phyloP scores from a whole-genome alignment of 257 asterid genomes.

The Lavandula angustifolia region DNA sequence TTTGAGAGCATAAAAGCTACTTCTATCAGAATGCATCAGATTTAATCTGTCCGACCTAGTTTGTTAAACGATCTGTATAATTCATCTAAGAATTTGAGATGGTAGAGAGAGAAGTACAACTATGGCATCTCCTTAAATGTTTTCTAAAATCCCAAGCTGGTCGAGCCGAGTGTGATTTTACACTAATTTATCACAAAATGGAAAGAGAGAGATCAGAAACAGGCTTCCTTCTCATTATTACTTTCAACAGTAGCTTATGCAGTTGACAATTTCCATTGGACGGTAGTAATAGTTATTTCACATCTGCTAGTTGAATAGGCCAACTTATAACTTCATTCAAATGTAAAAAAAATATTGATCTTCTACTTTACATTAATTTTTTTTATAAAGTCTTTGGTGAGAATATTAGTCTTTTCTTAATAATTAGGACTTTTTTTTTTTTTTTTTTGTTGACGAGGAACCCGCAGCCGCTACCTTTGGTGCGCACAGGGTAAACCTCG shows the following conservation, averaged over 20 bases:
- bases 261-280: not conserved
- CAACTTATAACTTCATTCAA: constrained; percentile 1
- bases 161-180: too few species aligned
- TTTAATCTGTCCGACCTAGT: not conserved
- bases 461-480: too few species aligned
- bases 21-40: not conserved
- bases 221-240: not conserved
- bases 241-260: too few species aligned
- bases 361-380: not conserved
- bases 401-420: not conserved
- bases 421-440: too few species aligned
- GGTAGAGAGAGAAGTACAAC: too few species aligned
- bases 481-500: too few species aligned
- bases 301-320: not conserved
- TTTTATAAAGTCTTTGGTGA: not conserved
- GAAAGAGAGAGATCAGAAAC: not conserved
- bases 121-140: too few species aligned
- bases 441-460: too few species aligned
- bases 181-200: too few species aligned
- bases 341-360: not conserved
- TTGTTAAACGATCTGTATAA: too few species aligned
- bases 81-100: too few species aligned
- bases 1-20: not conserved
- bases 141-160: too few species aligned
- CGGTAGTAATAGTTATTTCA: not conserved